Conservation (phyloP, 2,329 filamentous ascomycete genomes). For the Pseudopyricularia cyperi region DNA sequence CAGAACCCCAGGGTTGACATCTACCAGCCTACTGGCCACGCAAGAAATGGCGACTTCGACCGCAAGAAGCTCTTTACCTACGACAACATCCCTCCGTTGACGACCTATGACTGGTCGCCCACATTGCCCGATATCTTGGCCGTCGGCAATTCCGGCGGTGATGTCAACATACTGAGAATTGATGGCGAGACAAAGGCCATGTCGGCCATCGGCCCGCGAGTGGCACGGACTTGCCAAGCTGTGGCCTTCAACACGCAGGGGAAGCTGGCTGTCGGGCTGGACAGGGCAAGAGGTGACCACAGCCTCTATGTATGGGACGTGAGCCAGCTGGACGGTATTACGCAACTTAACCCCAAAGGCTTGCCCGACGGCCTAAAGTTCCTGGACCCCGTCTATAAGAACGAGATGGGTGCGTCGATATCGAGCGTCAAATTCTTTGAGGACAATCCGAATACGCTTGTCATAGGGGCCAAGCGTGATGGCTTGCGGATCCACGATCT, state of each 20-base stretch:
- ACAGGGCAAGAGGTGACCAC: slow-evolving; percentile 69
- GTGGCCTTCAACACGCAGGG: slow-evolving; percentile 66
- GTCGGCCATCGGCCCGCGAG: slow-evolving; percentile 56
- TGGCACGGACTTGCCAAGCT: slow-evolving; percentile 66
- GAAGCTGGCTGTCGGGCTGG: slow-evolving; percentile 64
- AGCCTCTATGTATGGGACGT: slow-evolving; percentile 77
- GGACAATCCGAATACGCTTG: slow-evolving; percentile 59
- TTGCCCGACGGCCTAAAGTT: slow-evolving; percentile 35
- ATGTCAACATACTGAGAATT: slow-evolving; percentile 62
- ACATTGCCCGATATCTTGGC: slow-evolving; percentile 53
- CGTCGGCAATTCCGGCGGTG: slow-evolving; percentile 61
- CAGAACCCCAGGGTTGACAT: slow-evolving; percentile 50
- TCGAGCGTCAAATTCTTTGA: slow-evolving; percentile 75
- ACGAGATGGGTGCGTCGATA: slow-evolving; percentile 59
- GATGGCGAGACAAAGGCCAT: slow-evolving; percentile 56
- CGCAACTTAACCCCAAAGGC: slow-evolving; percentile 24
- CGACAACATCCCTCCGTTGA: slow-evolving; percentile 50
- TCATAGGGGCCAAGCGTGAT: slow-evolving; percentile 63
- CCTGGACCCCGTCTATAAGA: slow-evolving; percentile 42
- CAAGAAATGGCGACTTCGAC: slow-evolving; percentile 42
- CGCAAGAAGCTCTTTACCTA: slow-evolving; percentile 43
- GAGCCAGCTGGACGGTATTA: slow-evolving; percentile 40
- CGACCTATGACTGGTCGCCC: slow-evolving; percentile 55
- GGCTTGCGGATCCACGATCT: slow-evolving; percentile 69
- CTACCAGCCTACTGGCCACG: slow-evolving; percentile 48